Conservation (phyloP, 352 stramenopile species). For the Thraustochytrium sp. region DNA sequence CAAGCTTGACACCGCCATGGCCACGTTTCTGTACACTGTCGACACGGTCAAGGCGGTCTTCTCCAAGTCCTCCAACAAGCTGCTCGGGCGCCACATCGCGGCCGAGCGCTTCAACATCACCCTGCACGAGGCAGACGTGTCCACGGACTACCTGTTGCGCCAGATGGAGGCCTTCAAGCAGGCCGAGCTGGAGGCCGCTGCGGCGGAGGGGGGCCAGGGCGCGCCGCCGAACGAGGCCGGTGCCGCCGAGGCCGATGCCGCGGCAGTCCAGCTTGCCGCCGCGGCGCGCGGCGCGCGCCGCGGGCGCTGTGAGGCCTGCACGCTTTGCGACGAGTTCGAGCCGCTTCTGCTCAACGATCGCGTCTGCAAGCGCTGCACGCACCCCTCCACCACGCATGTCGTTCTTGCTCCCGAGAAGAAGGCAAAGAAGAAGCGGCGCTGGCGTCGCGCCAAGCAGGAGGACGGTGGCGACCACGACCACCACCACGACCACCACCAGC, state of each 20-base stretch:
- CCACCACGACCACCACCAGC: not conserved
- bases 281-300: not conserved
- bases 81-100: not conserved
- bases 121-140: constrained; percentile 24
- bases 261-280: not conserved
- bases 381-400: not conserved
- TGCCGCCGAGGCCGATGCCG: not conserved
- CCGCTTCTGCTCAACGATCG: not conserved
- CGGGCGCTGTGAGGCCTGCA: not conserved
- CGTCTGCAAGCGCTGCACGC: constrained; percentile 28
- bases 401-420: not conserved
- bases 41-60: constrained; percentile 31
- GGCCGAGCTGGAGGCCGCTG: too few relatives aligned
- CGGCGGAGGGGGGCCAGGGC: not conserved
- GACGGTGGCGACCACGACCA: not conserved
- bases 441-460: not conserved
- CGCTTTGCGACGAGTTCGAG: constrained; percentile 19
- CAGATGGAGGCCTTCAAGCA: constrained; percentile 28
- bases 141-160: not conserved
- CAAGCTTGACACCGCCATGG: not conserved
- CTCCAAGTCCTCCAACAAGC: not conserved
- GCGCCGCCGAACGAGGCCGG: not conserved
- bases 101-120: constrained; percentile 3
- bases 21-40: not conserved
- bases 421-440: not conserved